Conservation (phyloP, 2,329 filamentous ascomycete genomes). For the Lecanosticta acicola region DNA sequence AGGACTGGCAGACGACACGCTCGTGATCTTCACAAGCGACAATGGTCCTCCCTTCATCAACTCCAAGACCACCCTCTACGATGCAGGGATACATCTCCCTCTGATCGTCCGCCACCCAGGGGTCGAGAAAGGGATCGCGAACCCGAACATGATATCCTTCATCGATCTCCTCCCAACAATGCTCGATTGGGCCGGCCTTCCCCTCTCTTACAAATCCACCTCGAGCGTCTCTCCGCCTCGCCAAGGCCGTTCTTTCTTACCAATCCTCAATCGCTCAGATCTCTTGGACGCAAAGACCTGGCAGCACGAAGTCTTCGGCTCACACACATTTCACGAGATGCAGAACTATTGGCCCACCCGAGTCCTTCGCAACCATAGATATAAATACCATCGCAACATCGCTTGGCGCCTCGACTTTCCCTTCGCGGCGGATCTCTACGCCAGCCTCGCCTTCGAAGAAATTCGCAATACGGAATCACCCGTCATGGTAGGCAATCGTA, state of each 20-base stretch:
- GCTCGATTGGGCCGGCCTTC: constrained; percentile 37
- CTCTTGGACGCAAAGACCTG: constrained; percentile 24
- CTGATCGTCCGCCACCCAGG: constrained; percentile 39
- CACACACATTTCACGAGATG: constrained; percentile 48
- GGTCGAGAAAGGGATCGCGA: constrained; percentile 26
- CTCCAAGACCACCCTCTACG: constrained; percentile 48
- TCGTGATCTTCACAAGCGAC: constrained; percentile 46
- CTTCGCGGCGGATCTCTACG: constrained; percentile 35
- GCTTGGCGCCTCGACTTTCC: constrained; percentile 34
- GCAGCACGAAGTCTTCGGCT: constrained; percentile 43
- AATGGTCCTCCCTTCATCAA: constrained; percentile 49
- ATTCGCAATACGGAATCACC: constrained; percentile 36
- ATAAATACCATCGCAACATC: constrained; percentile 50
- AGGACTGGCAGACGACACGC: constrained; percentile 35
- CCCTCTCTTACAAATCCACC: not conserved
- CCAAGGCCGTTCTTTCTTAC: constrained; percentile 38
- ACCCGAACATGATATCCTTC: constrained; percentile 44
- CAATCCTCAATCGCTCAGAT: constrained; percentile 27
- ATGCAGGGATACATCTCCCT: constrained; percentile 43
- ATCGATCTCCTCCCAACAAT: constrained; percentile 45
- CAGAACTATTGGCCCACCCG: constrained; percentile 50
- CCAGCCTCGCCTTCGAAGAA: constrained; percentile 41
- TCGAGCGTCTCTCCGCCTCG: constrained; percentile 15
- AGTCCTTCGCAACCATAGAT: constrained; percentile 39
- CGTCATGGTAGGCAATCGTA: constrained; percentile 38